These are phyloP conservation scores for Suhomyces terraborum DNA, from an alignment of 1,139 yeast species.

Conservation along the genomic window DNA sequence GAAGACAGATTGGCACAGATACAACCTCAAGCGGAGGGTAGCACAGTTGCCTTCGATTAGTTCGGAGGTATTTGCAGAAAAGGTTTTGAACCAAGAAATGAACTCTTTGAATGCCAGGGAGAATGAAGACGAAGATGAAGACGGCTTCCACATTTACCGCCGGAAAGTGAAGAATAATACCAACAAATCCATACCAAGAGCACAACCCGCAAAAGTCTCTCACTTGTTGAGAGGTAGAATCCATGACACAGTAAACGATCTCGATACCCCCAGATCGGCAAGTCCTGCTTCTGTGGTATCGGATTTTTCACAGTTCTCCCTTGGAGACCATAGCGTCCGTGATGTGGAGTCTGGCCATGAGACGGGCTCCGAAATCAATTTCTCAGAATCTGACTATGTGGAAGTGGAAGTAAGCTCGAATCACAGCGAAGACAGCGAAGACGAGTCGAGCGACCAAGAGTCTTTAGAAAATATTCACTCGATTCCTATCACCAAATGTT, in stretches of 20 bases:
- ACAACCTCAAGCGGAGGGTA: slow-evolving; percentile 87
- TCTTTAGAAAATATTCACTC: slow-evolving; percentile 26
- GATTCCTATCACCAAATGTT: slow-evolving; percentile 40
- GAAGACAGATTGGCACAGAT: slow-evolving; percentile 97
- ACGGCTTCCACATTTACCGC: slow-evolving; percentile 54
- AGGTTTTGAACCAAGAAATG: slow-evolving; percentile 44
- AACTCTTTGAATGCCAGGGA: slow-evolving; percentile 40
- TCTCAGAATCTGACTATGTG: slow-evolving; percentile 40
- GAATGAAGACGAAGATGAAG: slow-evolving; percentile 66
- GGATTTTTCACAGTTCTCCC: slow-evolving; percentile 62
- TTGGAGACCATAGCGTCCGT: slow-evolving; percentile 56
- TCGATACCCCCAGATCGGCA: slow-evolving; percentile 27
- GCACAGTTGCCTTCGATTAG: slow-evolving; percentile 80
- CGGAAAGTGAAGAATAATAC: slow-evolving; percentile 29
- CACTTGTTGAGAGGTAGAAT: slow-evolving; percentile 12
- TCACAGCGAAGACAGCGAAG: slow-evolving; percentile 13
- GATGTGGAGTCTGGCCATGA: slow-evolving; percentile 38
- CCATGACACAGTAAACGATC: background rate
- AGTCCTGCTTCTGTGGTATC: slow-evolving; percentile 64
- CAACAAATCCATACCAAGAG: slow-evolving; percentile 15
- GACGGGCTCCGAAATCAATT: slow-evolving; percentile 53
- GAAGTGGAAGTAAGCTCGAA: slow-evolving; percentile 24
- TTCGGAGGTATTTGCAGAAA: slow-evolving; percentile 81
- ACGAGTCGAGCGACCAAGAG: slow-evolving; percentile 20
- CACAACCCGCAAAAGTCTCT: background rate